These are phyloP conservation scores for Conidiobolus incongruus DNA, from an alignment of 371 early-diverging fungal genomes.

Conservation along the genomic window DNA sequence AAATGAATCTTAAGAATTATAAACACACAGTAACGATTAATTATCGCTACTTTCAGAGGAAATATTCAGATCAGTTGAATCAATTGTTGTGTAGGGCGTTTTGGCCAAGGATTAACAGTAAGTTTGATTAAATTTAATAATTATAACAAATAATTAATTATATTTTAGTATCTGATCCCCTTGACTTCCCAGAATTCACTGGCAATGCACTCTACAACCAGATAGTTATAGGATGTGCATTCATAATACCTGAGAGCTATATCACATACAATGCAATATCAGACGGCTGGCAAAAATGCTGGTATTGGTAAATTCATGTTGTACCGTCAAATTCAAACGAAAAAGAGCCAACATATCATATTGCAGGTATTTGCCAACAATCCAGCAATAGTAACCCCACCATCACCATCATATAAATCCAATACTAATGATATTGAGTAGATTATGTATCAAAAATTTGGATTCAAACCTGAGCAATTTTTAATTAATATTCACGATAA, in stretches of 20 bases:
- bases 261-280: constrained; percentile 71
- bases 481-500: constrained; percentile 75
- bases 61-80: constrained; percentile 56
- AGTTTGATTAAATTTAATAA: constrained; percentile 3
- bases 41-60: constrained; percentile 49
- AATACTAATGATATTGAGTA: too few relatives aligned
- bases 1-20: too few relatives aligned
- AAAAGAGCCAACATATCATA: constrained; percentile 69
- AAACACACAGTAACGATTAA: constrained; percentile 54
- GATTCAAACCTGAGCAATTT: constrained; percentile 86
- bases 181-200: constrained; percentile 70
- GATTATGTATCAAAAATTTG: constrained; percentile 80
- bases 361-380: constrained; percentile 87
- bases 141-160: neutral
- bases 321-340: constrained; percentile 60
- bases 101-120: constrained; percentile 82
- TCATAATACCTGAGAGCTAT: constrained; percentile 84
- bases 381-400: constrained; percentile 79
- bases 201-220: constrained; percentile 64
- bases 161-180: constrained; percentile 50
- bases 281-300: constrained; percentile 63
- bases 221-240: constrained; percentile 68
- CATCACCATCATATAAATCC: too few relatives aligned
- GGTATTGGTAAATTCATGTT: constrained; percentile 82
- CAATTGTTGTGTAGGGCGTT: constrained; percentile 44